Evolutionary conservation across 1,284 basidiomycete genomes (phyloP).

Genomic region (Cutaneotrichosporon spelunceum): DNA sequence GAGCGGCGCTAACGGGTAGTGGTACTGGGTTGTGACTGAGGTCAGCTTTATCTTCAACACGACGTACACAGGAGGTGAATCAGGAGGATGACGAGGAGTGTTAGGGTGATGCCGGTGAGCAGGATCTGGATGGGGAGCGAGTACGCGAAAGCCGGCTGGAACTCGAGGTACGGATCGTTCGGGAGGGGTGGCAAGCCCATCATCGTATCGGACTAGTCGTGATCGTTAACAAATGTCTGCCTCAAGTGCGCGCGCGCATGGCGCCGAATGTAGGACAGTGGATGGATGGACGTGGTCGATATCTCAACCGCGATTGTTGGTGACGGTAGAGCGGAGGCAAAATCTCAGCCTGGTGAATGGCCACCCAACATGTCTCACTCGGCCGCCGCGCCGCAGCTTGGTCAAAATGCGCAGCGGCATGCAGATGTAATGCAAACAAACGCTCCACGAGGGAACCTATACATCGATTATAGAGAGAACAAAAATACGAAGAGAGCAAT

Average conservation of each 20-base stretch:
- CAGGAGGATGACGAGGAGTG: constrained; percentile 80
- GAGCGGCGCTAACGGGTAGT: constrained; percentile 85
- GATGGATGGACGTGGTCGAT: background rate
- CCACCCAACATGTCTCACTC: background rate
- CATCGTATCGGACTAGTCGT: background rate
- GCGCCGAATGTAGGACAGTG: background rate
- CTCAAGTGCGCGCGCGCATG: background rate
- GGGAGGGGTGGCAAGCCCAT: background rate
- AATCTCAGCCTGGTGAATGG: background rate
- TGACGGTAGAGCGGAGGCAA: background rate
- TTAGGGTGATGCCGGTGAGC: constrained; percentile 79
- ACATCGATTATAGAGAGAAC: constrained; percentile 8
- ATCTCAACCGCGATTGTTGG: background rate
- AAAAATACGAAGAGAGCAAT: constrained; percentile 1
- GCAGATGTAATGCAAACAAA: background rate
- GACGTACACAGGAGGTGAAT: constrained; percentile 72
- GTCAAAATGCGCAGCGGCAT: background rate
- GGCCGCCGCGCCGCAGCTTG: background rate
- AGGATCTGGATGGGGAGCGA: constrained; percentile 90
- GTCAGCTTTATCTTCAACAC: constrained; percentile 3
- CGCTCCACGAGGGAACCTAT: background rate
- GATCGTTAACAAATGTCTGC: background rate
- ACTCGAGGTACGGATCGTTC: constrained; percentile 69
- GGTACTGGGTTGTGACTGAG: constrained; percentile 83
- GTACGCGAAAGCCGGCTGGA: constrained; percentile 71